Percentiles rank a stretch among this genome's conserved stretches.
These are phyloP conservation scores for Amaranthus cruentus DNA, from an alignment of 148 eudicot species.

Conservation along the genomic window DNA sequence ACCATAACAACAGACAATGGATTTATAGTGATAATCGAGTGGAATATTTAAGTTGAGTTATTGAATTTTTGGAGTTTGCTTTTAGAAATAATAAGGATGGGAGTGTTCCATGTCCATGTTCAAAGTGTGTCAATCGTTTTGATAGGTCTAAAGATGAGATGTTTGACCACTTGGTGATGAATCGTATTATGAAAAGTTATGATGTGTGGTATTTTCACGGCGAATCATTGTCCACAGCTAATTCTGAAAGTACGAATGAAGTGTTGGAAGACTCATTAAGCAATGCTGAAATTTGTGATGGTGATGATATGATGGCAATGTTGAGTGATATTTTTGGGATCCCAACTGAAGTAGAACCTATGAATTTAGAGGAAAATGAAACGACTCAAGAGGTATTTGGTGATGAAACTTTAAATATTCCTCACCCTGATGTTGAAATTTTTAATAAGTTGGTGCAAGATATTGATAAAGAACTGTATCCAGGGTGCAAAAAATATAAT, in stretches of 20 bases:
- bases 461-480: not conserved
- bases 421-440: not conserved
- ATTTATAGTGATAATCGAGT: too few species aligned
- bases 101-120: not conserved
- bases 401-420: not conserved
- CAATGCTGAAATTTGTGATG: too few species aligned
- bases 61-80: slow-evolving; percentile 4
- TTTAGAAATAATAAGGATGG: not conserved
- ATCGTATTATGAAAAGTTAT: not conserved
- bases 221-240: too few species aligned
- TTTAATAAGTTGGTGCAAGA: not conserved
- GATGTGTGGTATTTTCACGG: not conserved
- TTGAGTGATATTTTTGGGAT: not conserved
- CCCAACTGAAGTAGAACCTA: too few species aligned
- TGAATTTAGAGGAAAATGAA: not conserved
- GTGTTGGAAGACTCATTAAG: too few species aligned
- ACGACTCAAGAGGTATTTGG: too few species aligned
- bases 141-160: not conserved
- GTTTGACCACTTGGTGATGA: not conserved
- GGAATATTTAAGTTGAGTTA: not conserved
- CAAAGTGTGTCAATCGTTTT: slow-evolving; percentile 4
- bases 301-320: slow-evolving; percentile 1
- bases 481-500: not conserved
- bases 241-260: too few species aligned
- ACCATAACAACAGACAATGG: too few species aligned